phyloP scores from a whole-genome alignment of 169 alveolate species.

The Hepatocystis sp. region DNA sequence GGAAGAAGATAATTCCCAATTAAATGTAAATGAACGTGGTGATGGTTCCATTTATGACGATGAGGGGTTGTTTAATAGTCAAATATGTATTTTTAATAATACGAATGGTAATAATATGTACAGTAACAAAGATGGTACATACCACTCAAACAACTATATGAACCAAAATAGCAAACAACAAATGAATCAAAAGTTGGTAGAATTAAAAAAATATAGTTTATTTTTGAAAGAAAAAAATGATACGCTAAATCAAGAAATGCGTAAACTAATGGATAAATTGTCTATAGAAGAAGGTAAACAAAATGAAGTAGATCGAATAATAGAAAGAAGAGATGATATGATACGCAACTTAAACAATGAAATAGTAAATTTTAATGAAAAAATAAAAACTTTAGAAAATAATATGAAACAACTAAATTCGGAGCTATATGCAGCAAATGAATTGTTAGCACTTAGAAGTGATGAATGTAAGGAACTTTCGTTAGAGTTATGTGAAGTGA shows the following conservation, averaged over 20 bases:
- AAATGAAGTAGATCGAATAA: slow-evolving; percentile 45
- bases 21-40: slow-evolving; percentile 12
- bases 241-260: slow-evolving; percentile 48
- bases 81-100: slow-evolving; percentile 58
- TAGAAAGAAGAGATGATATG: slow-evolving; percentile 69
- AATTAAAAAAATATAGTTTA: slow-evolving; percentile 62
- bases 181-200: slow-evolving; percentile 6
- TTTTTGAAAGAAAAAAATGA: slow-evolving; percentile 68
- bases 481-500: slow-evolving; percentile 45
- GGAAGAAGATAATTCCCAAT: slow-evolving; percentile 8
- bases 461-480: slow-evolving; percentile 70
- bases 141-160: not conserved
- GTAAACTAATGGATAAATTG: slow-evolving; percentile 47
- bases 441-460: slow-evolving; percentile 54
- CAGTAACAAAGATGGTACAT: not conserved
- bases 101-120: no score
- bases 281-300: slow-evolving; percentile 52
- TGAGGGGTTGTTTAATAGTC: slow-evolving; percentile 15
- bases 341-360: slow-evolving; percentile 57
- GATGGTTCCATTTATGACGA: slow-evolving; percentile 9
- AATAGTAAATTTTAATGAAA: slow-evolving; percentile 56
- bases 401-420: slow-evolving; percentile 40
- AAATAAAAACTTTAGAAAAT: slow-evolving; percentile 57
- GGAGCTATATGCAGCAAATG: slow-evolving; percentile 64
- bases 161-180: not conserved